phyloP scores from a whole-genome alignment of 495 filamentous ascomycete genomes.

The Aspergillus ostianus region DNA sequence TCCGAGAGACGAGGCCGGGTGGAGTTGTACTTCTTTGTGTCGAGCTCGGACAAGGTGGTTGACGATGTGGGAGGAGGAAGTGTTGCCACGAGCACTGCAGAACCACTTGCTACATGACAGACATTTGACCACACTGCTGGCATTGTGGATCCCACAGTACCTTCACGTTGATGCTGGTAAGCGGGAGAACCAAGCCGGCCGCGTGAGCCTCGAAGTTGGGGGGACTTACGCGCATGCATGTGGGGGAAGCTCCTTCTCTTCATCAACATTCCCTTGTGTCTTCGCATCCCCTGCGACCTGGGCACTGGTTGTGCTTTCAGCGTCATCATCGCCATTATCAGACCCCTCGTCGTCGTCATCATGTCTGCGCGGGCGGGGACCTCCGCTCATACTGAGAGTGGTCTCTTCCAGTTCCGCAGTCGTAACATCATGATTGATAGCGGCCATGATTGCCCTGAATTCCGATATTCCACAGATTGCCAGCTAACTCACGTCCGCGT shows the following conservation, averaged over 20 bases:
- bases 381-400: conserved; percentile 59
- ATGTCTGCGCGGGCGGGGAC: conserved; percentile 66
- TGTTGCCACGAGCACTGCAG: conserved; percentile 95
- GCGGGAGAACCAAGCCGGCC: conserved; percentile 1
- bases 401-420: conserved; percentile 74
- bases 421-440: conserved; percentile 66
- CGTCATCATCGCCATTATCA: conserved; percentile 84
- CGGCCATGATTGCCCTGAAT: conserved; percentile 65
- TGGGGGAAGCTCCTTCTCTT: conserved; percentile 87
- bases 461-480: conserved; percentile 16
- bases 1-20: conserved; percentile 90
- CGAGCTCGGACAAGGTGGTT: conserved; percentile 96
- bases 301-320: conserved; percentile 86
- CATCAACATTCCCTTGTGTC: conserved; percentile 62
- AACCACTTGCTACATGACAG: conserved; percentile 98
- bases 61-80: conserved; percentile 95
- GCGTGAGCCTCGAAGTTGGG: not conserved
- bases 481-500: conserved; percentile 21
- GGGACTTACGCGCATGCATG: conserved; percentile 92
- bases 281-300: conserved; percentile 71
- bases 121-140: conserved; percentile 93
- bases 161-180: conserved; percentile 38
- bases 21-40: conserved; percentile 97
- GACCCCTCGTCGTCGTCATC: conserved; percentile 86
- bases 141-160: conserved; percentile 97